Evolutionary conservation across 805 yeast species (phyloP).

Genomic region (Wickerhamiella galacta): DNA sequence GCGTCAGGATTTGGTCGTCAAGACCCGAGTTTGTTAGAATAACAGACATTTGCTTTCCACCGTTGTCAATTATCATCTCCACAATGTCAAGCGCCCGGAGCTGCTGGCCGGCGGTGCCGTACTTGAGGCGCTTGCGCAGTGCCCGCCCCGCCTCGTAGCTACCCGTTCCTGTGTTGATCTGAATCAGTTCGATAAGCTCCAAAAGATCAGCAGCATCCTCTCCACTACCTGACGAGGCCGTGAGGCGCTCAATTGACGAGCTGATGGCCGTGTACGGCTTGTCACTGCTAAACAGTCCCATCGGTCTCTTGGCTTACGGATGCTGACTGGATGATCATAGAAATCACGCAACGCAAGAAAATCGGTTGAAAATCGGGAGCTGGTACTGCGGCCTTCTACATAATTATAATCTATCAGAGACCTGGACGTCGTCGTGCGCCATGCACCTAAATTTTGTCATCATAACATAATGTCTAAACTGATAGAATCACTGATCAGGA

Average conservation of each 20-base stretch:
- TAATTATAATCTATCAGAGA: no score
- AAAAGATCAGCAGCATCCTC: conserved; percentile 33
- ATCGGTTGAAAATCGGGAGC: no score
- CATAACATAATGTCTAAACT: conserved; percentile 2
- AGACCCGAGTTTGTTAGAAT: conserved; percentile 13
- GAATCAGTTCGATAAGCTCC: conserved; percentile 40
- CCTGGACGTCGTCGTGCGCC: no score
- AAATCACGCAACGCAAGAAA: no score
- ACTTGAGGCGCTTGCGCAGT: conserved; percentile 70
- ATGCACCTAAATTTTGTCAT: no score
- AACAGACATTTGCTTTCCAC: conserved; percentile 16
- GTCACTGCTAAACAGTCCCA: conserved; percentile 16
- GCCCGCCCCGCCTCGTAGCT: conserved; percentile 80
- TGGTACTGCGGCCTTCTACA: no score
- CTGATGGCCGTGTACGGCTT: conserved; percentile 31
- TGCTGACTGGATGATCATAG: no score
- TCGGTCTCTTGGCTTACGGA: conserved; percentile 1
- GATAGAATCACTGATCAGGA: conserved; percentile 5
- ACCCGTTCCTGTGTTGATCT: conserved; percentile 24
- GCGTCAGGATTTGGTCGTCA: conserved; percentile 30
- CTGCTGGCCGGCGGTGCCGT: conserved; percentile 56
- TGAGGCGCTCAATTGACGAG: conserved; percentile 24
- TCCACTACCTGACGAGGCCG: conserved; percentile 19
- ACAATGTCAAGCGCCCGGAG: conserved; percentile 48
- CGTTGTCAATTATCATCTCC: conserved; percentile 45